These are phyloP conservation scores for Ustilago trichophora DNA, from an alignment of 1,284 basidiomycete genomes.

Conservation along the genomic window DNA sequence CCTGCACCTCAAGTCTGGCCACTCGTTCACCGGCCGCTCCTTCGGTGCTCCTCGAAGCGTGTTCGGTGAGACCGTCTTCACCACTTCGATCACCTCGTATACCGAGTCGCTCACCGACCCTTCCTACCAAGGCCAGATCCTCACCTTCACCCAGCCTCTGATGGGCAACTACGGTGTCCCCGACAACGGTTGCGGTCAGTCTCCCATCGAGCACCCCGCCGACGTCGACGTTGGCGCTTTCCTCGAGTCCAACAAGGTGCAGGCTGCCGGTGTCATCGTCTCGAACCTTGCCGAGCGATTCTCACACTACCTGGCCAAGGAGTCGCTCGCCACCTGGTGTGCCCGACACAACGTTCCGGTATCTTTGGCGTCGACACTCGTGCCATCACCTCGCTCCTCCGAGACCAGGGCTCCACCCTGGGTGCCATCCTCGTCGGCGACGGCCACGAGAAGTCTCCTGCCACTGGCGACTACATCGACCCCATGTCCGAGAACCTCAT, in stretches of 20 bases:
- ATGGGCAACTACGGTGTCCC: slow-evolving; percentile 99
- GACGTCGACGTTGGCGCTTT: slow-evolving; percentile 68
- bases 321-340: slow-evolving; percentile 94
- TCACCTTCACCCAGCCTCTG: slow-evolving; percentile 97
- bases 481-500: slow-evolving; percentile 91
- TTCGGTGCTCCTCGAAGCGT: slow-evolving; percentile 89
- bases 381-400: slow-evolving; percentile 89
- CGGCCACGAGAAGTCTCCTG: slow-evolving; percentile 74
- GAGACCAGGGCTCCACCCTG: slow-evolving; percentile 96
- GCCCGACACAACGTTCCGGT: slow-evolving; percentile 84
- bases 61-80: slow-evolving; percentile 98
- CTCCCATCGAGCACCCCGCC: slow-evolving; percentile 70
- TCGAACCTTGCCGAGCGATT: slow-evolving; percentile 93
- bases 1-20: slow-evolving; percentile 91
- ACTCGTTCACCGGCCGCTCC: slow-evolving; percentile 85
- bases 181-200: slow-evolving; percentile 70
- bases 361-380: slow-evolving; percentile 97
- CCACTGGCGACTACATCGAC: slow-evolving; percentile 74
- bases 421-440: slow-evolving; percentile 86
- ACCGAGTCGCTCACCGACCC: slow-evolving; percentile 99
- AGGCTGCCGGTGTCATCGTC: slow-evolving; percentile 92
- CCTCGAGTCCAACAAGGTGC: slow-evolving; percentile 87
- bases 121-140: slow-evolving; percentile 95
- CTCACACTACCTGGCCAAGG: slow-evolving; percentile 92
- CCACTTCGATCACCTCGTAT: slow-evolving; percentile 98